These are phyloP conservation scores for Phaeosphaeriaceae sp. DNA, from an alignment of 2,329 filamentous ascomycete genomes.

Conservation along the genomic window DNA sequence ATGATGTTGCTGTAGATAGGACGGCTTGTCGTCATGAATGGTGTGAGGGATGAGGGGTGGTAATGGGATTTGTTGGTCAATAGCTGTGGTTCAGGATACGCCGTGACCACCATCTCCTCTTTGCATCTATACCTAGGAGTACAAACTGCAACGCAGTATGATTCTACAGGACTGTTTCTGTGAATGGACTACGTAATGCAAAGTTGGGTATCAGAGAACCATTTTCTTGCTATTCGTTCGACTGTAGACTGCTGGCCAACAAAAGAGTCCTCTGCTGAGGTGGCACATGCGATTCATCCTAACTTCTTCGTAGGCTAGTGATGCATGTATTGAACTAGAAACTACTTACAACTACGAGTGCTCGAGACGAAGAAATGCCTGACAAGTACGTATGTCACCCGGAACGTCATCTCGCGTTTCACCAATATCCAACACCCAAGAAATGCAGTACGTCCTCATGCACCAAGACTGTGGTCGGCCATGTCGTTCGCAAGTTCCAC, in stretches of 20 bases:
- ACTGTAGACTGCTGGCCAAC: no score
- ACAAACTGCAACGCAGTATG: no score
- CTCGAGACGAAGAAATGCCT: not conserved
- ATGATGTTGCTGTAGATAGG: conserved; percentile 7
- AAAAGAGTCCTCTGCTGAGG: no score
- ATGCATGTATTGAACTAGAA: not conserved
- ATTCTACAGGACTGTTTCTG: no score
- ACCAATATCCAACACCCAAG: not conserved
- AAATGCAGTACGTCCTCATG: conserved; percentile 5
- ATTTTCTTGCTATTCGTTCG: no score
- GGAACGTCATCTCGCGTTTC: not conserved
- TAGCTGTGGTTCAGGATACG: not conserved
- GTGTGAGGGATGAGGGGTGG: not conserved
- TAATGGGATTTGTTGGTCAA: not conserved
- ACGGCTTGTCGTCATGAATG: not conserved
- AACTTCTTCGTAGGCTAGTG: not conserved
- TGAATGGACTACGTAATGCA: no score
- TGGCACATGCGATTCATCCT: no score
- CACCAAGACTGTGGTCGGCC: conserved; percentile 24
- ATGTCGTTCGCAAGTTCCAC: conserved; percentile 18
- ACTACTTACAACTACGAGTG: not conserved
- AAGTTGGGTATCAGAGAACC: no score
- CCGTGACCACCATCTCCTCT: no score
- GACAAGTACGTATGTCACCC: not conserved
- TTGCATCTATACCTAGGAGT: no score